Evolutionary conservation across 352 stramenopile species (phyloP).

Genomic region (Phytopythium chamaehyphon): DNA sequence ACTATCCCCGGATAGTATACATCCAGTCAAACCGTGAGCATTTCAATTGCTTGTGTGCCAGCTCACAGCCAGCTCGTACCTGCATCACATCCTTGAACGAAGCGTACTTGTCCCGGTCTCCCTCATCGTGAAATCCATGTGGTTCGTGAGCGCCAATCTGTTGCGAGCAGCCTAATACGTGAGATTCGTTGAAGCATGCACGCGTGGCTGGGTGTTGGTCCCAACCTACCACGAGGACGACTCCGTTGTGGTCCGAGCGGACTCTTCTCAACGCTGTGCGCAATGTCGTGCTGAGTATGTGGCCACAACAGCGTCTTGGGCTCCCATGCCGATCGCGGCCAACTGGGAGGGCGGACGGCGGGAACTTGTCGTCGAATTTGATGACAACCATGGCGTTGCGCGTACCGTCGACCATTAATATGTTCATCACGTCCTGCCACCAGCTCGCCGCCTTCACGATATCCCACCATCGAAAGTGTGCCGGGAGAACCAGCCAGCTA

Average conservation of each 20-base stretch:
- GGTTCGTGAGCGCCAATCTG: conserved; percentile 74
- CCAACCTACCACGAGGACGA: conserved; percentile 26
- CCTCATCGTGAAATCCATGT: conserved; percentile 53
- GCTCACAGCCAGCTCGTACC: conserved; percentile 10
- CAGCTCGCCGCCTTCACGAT: not conserved
- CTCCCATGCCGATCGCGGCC: conserved; percentile 63
- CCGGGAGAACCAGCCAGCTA: not conserved
- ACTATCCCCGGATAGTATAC: too few species aligned
- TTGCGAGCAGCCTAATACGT: not conserved
- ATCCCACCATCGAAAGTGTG: not conserved
- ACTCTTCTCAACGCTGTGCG: conserved; percentile 79
- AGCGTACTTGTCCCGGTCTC: conserved; percentile 45
- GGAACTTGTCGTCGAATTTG: conserved; percentile 79
- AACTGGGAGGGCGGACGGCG: too few species aligned
- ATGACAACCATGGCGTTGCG: conserved; percentile 69
- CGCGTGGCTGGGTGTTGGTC: not conserved
- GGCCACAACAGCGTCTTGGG: conserved; percentile 43
- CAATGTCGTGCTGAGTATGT: conserved; percentile 73
- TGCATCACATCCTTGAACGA: conserved; percentile 17
- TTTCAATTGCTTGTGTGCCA: not conserved
- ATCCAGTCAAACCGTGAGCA: not conserved
- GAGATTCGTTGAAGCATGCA: not conserved
- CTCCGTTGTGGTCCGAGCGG: conserved; percentile 46
- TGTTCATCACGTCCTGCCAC: conserved; percentile 68
- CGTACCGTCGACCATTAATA: conserved; percentile 77